Evolutionary conservation across 1,139 yeast species (phyloP).

Genomic region (Magnusiomyces paraingens): DNA sequence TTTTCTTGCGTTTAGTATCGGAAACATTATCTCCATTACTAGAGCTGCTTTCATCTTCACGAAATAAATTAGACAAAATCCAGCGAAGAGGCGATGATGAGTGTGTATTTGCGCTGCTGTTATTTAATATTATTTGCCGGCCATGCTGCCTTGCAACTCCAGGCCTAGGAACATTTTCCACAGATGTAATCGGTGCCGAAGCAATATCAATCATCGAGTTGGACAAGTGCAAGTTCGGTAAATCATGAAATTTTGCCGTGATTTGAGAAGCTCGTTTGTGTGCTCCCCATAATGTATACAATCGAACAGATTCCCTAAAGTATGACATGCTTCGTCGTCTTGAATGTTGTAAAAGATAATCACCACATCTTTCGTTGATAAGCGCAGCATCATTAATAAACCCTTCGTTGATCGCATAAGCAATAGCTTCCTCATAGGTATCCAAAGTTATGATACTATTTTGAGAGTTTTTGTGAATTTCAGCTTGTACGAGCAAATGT

Average conservation of each 20-base stretch:
- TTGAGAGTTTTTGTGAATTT: constrained; percentile 24
- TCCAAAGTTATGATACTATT: constrained; percentile 41
- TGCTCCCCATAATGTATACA: constrained; percentile 33
- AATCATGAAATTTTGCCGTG: constrained; percentile 23
- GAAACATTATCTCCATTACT: constrained; percentile 8
- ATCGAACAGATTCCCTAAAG: constrained; percentile 28
- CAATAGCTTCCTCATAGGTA: constrained; percentile 44
- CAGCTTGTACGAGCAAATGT: constrained; percentile 35
- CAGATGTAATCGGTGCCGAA: background rate
- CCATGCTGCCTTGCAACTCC: background rate
- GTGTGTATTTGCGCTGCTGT: constrained; percentile 6
- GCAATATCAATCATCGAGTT: too few species aligned
- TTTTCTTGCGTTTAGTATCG: background rate
- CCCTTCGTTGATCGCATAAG: constrained; percentile 33
- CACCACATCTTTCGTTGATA: constrained; percentile 42
- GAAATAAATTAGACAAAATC: constrained; percentile 27
- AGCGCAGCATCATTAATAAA: constrained; percentile 41
- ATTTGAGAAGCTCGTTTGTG: constrained; percentile 26
- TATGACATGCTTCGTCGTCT: constrained; percentile 26
- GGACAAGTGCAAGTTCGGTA: too few species aligned
- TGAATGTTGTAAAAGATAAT: constrained; percentile 39
- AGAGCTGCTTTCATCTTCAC: constrained; percentile 19
- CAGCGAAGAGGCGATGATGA: constrained; percentile 27
- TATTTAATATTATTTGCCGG: background rate
- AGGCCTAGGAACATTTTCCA: constrained; percentile 6